These are phyloP conservation scores for Trichosporon sp. DNA, from an alignment of 1,284 basidiomycete species.

Conservation along the genomic window DNA sequence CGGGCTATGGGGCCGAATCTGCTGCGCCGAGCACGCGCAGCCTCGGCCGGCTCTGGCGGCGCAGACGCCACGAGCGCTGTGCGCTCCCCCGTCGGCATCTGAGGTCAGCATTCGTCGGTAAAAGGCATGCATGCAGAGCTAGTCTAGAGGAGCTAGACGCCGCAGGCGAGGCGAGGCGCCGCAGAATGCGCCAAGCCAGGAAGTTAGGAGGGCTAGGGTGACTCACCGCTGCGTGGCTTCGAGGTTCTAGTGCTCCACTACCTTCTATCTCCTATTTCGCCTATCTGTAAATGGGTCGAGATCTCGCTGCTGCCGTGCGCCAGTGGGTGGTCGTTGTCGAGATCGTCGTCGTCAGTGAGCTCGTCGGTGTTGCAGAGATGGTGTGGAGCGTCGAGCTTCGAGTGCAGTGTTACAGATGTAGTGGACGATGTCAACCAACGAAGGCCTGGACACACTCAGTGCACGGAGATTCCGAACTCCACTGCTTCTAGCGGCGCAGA, in stretches of 20 bases:
- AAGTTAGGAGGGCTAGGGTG: neutral
- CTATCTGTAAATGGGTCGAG: too few species aligned
- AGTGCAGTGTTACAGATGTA: neutral
- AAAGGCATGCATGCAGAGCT: neutral
- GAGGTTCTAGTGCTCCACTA: too few species aligned
- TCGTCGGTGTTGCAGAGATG: neutral
- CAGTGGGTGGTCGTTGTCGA: neutral
- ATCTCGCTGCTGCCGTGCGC: too few species aligned
- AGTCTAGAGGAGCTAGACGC: too few species aligned
- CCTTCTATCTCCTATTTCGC: too few species aligned
- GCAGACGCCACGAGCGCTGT: neutral
- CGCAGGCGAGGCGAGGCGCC: too few species aligned
- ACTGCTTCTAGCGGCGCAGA: neutral
- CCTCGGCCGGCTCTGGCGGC: neutral
- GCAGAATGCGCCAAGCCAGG: neutral
- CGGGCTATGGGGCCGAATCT: conserved; percentile 22
- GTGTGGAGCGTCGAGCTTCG: neutral
- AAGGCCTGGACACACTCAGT: too few species aligned
- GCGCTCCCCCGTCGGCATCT: neutral
- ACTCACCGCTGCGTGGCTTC: neutral
- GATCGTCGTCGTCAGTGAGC: neutral
- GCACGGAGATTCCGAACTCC: neutral
- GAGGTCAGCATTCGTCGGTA: neutral
- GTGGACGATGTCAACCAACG: too few species aligned
- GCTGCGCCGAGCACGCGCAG: too few species aligned